These are phyloP conservation scores for Solanum sitiens DNA, from an alignment of 257 asterid genomes.

Conservation along the genomic window DNA sequence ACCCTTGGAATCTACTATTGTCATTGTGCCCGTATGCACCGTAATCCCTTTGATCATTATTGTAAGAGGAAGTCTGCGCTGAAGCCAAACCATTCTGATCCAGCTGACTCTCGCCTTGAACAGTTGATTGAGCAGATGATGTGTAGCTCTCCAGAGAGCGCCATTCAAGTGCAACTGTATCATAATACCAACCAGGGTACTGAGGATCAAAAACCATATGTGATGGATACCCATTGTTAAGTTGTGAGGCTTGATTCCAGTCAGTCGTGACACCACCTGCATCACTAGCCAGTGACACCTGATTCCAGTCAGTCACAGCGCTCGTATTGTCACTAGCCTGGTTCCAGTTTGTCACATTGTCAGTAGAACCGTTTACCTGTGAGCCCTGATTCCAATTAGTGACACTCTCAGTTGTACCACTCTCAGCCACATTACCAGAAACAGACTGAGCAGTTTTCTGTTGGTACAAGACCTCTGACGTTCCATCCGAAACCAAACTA, in stretches of 20 bases:
- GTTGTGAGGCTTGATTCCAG: slow-evolving; percentile 49
- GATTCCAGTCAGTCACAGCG: slow-evolving; percentile 2
- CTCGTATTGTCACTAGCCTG: not conserved
- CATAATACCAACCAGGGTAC: slow-evolving; percentile 96
- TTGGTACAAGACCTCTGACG: slow-evolving; percentile 51
- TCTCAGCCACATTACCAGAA: slow-evolving; percentile 37
- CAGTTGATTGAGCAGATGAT: slow-evolving; percentile 32
- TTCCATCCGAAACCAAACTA: slow-evolving; percentile 16
- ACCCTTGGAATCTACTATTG: slow-evolving; percentile 23
- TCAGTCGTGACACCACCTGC: slow-evolving; percentile 17
- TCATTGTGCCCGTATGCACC: slow-evolving; percentile 20
- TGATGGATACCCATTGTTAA: slow-evolving; percentile 58
- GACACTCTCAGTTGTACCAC: slow-evolving; percentile 32
- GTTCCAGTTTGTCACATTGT: not conserved
- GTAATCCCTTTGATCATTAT: slow-evolving; percentile 13
- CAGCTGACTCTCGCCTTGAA: slow-evolving; percentile 34
- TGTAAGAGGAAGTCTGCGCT: slow-evolving; percentile 23
- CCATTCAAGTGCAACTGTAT: slow-evolving; percentile 68
- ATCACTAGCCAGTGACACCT: slow-evolving; percentile 14
- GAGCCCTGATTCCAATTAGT: slow-evolving; percentile 41
- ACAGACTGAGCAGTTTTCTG: slow-evolving; percentile 59
- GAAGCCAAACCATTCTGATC: slow-evolving; percentile 31
- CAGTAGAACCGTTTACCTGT: slow-evolving; percentile 1
- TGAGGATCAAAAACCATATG: slow-evolving; percentile 89
- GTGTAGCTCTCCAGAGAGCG: slow-evolving; percentile 47